Percentiles rank a stretch among this genome's conserved stretches.
phyloP scores from a whole-genome alignment of 2,329 filamentous ascomycete species.

The Hypoxylon sp. region DNA sequence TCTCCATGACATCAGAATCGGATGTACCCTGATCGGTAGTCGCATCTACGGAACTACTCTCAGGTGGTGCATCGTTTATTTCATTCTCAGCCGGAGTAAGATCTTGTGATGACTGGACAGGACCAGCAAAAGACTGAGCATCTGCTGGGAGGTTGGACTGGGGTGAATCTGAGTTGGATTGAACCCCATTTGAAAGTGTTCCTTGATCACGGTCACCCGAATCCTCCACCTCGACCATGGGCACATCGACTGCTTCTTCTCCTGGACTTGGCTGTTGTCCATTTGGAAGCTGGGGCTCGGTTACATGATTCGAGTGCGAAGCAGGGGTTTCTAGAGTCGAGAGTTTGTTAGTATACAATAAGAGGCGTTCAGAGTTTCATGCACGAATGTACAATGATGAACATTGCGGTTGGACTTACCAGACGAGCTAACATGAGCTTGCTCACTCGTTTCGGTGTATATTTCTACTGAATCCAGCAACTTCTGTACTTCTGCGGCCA shows the following conservation, averaged over 20 bases:
- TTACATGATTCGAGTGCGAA: slow-evolving; percentile 2
- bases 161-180: slow-evolving; percentile 1
- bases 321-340: not conserved
- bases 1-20: slow-evolving; percentile 3
- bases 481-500: slow-evolving; percentile 53
- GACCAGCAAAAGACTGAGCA: not conserved
- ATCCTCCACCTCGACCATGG: slow-evolving; percentile 26
- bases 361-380: not conserved
- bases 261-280: slow-evolving; percentile 4
- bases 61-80: not conserved
- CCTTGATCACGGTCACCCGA: slow-evolving; percentile 1
- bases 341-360: slow-evolving; percentile 18
- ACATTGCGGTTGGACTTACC: slow-evolving; percentile 35
- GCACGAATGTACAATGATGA: not conserved
- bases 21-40: not conserved
- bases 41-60: not conserved
- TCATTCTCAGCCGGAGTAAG: slow-evolving; percentile 10
- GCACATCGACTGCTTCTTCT: slow-evolving; percentile 14
- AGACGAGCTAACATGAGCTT: slow-evolving; percentile 24
- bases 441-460: slow-evolving; percentile 24
- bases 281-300: slow-evolving; percentile 12
- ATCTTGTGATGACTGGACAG: slow-evolving; percentile 8
- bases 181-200: slow-evolving; percentile 4
- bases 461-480: slow-evolving; percentile 53
- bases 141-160: not conserved